Base-by-base conservation (phyloP, 2,329 filamentous ascomycete species). In the Epichloe aotearoae region DNA sequence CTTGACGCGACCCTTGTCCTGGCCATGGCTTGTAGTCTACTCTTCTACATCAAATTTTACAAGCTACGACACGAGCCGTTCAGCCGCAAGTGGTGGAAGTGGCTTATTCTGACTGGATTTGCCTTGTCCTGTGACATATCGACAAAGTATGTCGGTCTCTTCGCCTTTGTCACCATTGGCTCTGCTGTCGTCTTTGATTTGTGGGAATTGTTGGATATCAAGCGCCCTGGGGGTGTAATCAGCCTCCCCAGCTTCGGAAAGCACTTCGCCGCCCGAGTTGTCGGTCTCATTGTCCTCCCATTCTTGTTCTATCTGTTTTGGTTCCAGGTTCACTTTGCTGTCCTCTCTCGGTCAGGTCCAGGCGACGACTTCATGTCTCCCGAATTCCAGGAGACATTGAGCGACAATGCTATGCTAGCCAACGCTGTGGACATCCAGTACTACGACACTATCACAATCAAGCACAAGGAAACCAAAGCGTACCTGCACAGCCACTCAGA, bases 281-380 rank as follows among this genome's bases (percentile, higher is more conserved):
- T 94, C 56, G 90, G 86, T 14, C 75, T 98, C 51, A 88, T 97
- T 59, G 66, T 95, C 58, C 80, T 97, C 58, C 93, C 93, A 14
- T 96, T 98, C 75, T 75, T 97, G 62, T 94, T 98, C 70, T 98
- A 98, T 69, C 80, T 98, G 45, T 97, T 98, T 77, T 98, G 93
- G 93, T 98, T 98, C 83, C 93, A 98, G 76, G 90, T 98, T 33
- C 93, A 98, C 72, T 98, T 98, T 67, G 77, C 88, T 43, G 88
- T 98, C 60, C 77, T 98, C 55, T 84, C 73, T 57, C 79, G 84
- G 53, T 97, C 93, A 49, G 93, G 93, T 37, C 91, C 93, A 43
- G 93, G 93, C 50, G 93, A 98, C 64, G 91, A 97, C 63, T 98
- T 98, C 72, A 98, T 98, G 93, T 89, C 86, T 4, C 93, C 93